Evolutionary conservation across 495 filamentous ascomycete species (phyloP).

Genomic region (Xylaria bambusicola): DNA sequence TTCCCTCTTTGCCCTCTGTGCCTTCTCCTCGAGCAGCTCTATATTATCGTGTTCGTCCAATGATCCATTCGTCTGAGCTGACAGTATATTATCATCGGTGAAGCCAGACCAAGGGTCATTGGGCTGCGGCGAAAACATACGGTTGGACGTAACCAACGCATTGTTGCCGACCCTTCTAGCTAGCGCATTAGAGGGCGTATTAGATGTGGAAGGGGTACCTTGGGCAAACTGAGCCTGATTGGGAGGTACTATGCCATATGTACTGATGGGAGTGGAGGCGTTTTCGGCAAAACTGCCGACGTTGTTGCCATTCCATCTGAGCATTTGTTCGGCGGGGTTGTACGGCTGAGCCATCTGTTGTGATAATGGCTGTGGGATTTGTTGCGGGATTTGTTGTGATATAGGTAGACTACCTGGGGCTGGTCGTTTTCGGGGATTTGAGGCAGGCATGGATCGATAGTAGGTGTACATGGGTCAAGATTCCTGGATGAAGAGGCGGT

Average conservation of each 20-base stretch:
- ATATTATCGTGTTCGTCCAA: conserved; percentile 67
- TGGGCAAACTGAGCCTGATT: conserved; percentile 44
- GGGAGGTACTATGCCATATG: conserved; percentile 44
- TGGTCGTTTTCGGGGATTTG: conserved; percentile 69
- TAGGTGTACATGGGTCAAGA: conserved; percentile 35
- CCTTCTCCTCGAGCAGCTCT: conserved; percentile 75
- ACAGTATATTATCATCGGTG: conserved; percentile 40
- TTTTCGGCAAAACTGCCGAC: conserved; percentile 38
- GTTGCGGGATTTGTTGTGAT: conserved; percentile 34
- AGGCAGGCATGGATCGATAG: conserved; percentile 46
- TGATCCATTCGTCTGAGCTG: conserved; percentile 36
- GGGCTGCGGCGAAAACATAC: conserved; percentile 45
- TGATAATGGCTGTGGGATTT: conserved; percentile 40
- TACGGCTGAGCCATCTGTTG: conserved; percentile 45
- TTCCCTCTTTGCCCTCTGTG: conserved; percentile 75
- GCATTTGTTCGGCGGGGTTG: conserved; percentile 41
- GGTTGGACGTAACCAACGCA: conserved; percentile 54
- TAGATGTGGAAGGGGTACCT: no score
- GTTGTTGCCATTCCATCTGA: conserved; percentile 43
- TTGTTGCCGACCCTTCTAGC: conserved; percentile 66
- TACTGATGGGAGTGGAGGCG: conserved; percentile 33
- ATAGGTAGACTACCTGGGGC: conserved; percentile 65
- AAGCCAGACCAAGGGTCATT: conserved; percentile 51
- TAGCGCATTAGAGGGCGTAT: conserved; percentile 61
- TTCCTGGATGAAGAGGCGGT: not conserved